Evolutionary conservation across 2,329 filamentous ascomycete species (phyloP).

Genomic region (Hortaea werneckii): DNA sequence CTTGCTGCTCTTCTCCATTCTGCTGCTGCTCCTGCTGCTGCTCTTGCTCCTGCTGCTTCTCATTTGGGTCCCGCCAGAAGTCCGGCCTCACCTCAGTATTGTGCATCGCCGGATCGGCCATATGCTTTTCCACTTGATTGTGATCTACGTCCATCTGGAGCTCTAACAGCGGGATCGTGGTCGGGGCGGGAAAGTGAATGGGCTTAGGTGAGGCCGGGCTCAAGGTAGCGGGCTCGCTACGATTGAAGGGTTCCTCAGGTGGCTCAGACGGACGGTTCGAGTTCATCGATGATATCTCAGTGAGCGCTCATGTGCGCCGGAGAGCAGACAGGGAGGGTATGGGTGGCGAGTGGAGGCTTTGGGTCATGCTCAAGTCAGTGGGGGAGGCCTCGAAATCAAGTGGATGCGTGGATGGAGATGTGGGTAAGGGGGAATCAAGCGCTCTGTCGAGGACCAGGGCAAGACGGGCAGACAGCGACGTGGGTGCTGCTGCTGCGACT

Average conservation of each 20-base stretch:
- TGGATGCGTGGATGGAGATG: neutral
- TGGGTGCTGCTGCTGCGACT: neutral
- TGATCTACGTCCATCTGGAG: conserved; percentile 64
- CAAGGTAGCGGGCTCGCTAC: conserved; percentile 47
- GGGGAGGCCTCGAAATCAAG: neutral
- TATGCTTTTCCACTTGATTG: conserved; percentile 55
- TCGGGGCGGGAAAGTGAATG: conserved; percentile 56
- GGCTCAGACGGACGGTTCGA: conserved; percentile 16
- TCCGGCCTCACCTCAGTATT: conserved; percentile 24
- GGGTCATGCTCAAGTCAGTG: conserved; percentile 3
- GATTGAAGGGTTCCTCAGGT: conserved; percentile 51
- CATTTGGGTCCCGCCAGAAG: conserved; percentile 23
- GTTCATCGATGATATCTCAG: conserved; percentile 15
- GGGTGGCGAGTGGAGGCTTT: neutral
- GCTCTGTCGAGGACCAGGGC: neutral
- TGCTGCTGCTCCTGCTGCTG: neutral
- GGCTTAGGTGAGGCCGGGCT: conserved; percentile 64
- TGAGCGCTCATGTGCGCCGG: conserved; percentile 12
- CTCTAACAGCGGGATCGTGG: conserved; percentile 59
- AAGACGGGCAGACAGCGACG: neutral
- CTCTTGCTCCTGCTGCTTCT: conserved; percentile 4
- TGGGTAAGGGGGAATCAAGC: neutral
- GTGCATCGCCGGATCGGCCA: conserved; percentile 28
- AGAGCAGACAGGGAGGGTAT: neutral
- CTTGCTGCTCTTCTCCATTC: conserved; percentile 1